A percentile compares a stretch with the other conserved stretches of the same genome.
Evolutionary conservation across 1,139 yeast species (phyloP).

Genomic region (Trichomonascaceae sp.): DNA sequence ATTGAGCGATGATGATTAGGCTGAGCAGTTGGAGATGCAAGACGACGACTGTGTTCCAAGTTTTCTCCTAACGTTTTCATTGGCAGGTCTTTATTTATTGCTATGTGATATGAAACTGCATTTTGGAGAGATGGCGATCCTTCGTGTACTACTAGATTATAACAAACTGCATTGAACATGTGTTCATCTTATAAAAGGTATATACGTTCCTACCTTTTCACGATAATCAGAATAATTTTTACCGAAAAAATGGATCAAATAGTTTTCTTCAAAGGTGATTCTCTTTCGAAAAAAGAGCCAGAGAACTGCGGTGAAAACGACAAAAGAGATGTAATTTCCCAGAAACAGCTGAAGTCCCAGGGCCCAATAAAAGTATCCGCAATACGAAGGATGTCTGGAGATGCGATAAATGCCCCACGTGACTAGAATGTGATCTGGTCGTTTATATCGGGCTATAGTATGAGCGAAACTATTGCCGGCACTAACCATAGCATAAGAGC

Average conservation of each 20-base stretch:
- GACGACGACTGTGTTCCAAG: no score
- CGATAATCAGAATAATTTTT: conserved; percentile 52
- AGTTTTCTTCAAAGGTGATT: conserved; percentile 61
- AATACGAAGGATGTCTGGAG: conserved; percentile 83
- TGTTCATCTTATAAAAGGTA: conserved; percentile 51
- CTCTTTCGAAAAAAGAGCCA: conserved; percentile 64
- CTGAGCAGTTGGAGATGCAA: neutral
- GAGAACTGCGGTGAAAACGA: conserved; percentile 45
- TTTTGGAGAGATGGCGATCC: neutral
- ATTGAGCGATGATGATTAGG: conserved; percentile 21
- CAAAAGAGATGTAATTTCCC: conserved; percentile 52
- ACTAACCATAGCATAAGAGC: conserved; percentile 78
- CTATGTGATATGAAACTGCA: neutral
- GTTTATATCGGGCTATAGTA: conserved; percentile 51
- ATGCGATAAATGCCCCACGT: conserved; percentile 64
- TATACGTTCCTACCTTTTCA: conserved; percentile 45
- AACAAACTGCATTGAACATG: conserved; percentile 29
- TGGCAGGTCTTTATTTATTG: neutral
- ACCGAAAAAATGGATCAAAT: conserved; percentile 63
- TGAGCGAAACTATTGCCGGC: conserved; percentile 90
- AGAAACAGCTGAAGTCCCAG: conserved; percentile 72
- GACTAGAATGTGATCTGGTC: conserved; percentile 55
- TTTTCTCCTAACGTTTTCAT: neutral
- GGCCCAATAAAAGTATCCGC: conserved; percentile 93
- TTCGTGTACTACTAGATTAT: neutral